A percentile compares a stretch with the other conserved stretches of the same genome.
phyloP scores from a whole-genome alignment of 2,329 filamentous ascomycete genomes.

The Coniochaeta sp. region DNA sequence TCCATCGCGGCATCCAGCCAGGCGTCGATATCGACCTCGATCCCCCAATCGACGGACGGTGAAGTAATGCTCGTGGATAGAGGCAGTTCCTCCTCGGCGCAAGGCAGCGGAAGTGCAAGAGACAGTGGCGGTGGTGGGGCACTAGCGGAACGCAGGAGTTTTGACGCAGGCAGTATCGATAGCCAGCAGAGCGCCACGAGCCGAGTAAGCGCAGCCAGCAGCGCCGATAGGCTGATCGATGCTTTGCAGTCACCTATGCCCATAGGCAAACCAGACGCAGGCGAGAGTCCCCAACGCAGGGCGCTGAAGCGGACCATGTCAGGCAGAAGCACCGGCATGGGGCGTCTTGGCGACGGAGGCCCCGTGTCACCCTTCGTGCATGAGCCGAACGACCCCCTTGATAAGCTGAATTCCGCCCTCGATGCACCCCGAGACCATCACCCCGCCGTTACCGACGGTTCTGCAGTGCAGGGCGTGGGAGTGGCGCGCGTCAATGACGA shows the following conservation, averaged over 20 bases:
- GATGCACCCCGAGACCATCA: neutral
- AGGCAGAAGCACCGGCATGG: neutral
- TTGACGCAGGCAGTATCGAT: slow-evolving; percentile 30
- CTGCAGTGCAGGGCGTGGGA: slow-evolving; percentile 17
- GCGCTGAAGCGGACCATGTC: slow-evolving; percentile 2
- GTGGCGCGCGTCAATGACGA: slow-evolving; percentile 32
- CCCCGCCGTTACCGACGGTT: neutral
- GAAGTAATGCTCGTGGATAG: slow-evolving; percentile 59
- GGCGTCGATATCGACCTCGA: slow-evolving; percentile 22
- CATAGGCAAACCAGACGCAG: slow-evolving; percentile 15
- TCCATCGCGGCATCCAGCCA: slow-evolving; percentile 16
- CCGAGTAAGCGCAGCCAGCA: slow-evolving; percentile 35
- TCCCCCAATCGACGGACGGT: slow-evolving; percentile 27
- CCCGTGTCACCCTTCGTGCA: too few relatives aligned
- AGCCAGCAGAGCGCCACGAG: slow-evolving; percentile 47
- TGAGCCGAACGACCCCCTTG: too few relatives aligned
- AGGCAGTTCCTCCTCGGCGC: slow-evolving; percentile 18
- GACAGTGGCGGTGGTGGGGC: neutral
- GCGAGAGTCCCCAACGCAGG: neutral
- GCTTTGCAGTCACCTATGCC: slow-evolving; percentile 56
- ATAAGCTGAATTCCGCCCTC: too few relatives aligned
- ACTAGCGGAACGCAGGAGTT: slow-evolving; percentile 21
- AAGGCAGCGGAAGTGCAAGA: too few relatives aligned
- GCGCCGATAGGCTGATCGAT: slow-evolving; percentile 65
- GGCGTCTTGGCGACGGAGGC: too few relatives aligned